Conservation (phyloP, 2,329 filamentous ascomycete genomes). For the Tolypocladium inflatum region DNA sequence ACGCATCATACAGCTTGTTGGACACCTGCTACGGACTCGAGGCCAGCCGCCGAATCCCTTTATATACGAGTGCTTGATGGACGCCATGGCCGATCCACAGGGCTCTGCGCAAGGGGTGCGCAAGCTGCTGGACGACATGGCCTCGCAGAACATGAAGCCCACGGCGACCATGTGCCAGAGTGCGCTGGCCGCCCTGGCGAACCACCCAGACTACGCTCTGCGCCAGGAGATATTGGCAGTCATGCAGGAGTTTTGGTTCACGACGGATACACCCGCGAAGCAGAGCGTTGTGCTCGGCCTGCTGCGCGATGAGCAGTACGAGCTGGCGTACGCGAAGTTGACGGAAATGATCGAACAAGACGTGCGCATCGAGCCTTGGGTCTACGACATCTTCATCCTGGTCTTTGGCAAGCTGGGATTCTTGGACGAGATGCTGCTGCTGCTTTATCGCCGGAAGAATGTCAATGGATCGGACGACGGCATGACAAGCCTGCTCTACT, state of each 20-base stretch:
- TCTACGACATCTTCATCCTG: constrained; percentile 70
- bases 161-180: constrained; percentile 63
- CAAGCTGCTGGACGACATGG: constrained; percentile 65
- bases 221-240: constrained; percentile 61
- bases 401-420: constrained; percentile 63
- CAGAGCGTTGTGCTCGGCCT: constrained; percentile 64
- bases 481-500: constrained; percentile 52
- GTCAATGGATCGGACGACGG: constrained; percentile 24
- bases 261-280: constrained; percentile 43
- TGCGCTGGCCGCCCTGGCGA: constrained; percentile 60
- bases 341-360: constrained; percentile 53
- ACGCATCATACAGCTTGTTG: constrained; percentile 35
- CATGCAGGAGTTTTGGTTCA: constrained; percentile 62
- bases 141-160: constrained; percentile 45
- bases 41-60: constrained; percentile 43
- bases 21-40: constrained; percentile 48
- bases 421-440: constrained; percentile 63
- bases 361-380: constrained; percentile 55
- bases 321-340: constrained; percentile 65
- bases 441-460: constrained; percentile 49
- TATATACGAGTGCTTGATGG: constrained; percentile 67
- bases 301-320: constrained; percentile 72
- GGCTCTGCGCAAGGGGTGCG: constrained; percentile 59
- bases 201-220: constrained; percentile 79
- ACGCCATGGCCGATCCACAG: constrained; percentile 55